These are phyloP conservation scores for Wilhelminamyces savonicus DNA, from an alignment of 805 yeast species.

Conservation along the genomic window DNA sequence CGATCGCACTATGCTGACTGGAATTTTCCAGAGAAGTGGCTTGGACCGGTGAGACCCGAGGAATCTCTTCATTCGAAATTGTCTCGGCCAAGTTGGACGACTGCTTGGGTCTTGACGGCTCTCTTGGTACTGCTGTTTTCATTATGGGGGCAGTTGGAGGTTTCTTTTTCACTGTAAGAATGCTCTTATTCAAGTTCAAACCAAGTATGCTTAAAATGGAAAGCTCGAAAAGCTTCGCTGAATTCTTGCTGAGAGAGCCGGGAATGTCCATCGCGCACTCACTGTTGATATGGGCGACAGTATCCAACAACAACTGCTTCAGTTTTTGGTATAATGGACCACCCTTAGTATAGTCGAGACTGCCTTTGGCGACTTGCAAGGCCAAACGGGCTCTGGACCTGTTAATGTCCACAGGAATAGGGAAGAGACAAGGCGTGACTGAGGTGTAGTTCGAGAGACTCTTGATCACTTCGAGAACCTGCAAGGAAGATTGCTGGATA, in stretches of 20 bases:
- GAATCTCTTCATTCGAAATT: neutral
- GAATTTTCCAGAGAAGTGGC: neutral
- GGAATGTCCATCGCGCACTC: conserved; percentile 52
- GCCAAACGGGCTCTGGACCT: conserved; percentile 60
- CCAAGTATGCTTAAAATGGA: conserved; percentile 58
- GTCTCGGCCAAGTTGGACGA: neutral
- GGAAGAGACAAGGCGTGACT: conserved; percentile 43
- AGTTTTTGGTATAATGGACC: conserved; percentile 74
- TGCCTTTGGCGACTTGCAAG: conserved; percentile 64
- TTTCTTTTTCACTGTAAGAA: conserved; percentile 9
- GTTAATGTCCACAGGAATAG: conserved; percentile 59
- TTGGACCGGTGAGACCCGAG: neutral
- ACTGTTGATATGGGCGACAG: conserved; percentile 42
- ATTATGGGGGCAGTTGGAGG: conserved; percentile 12
- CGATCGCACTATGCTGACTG: no score
- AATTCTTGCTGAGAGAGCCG: conserved; percentile 54
- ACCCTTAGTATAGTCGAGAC: conserved; percentile 76
- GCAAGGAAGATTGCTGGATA: conserved; percentile 61
- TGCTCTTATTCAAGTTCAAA: conserved; percentile 29
- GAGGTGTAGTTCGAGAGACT: conserved; percentile 30
- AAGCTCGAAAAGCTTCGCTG: conserved; percentile 50
- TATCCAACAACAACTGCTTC: conserved; percentile 46
- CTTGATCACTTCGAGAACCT: conserved; percentile 49
- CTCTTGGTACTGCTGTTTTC: conserved; percentile 19
- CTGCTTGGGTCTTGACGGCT: conserved; percentile 3